phyloP scores from a whole-genome alignment of 768 basidiomycete species.

The Macrocybe gigantea region DNA sequence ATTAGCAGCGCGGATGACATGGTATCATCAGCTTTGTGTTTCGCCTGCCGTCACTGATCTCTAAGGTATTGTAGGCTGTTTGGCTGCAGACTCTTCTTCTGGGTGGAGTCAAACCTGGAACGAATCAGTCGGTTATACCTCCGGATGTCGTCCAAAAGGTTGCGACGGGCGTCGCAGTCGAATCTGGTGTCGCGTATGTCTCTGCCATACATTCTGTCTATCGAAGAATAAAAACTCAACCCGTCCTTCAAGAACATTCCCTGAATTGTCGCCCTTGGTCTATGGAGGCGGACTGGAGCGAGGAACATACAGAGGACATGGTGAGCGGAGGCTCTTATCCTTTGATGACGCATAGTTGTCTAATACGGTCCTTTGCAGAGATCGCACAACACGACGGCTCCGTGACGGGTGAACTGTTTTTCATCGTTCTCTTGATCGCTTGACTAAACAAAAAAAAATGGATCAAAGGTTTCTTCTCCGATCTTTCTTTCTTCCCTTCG shows the following conservation, averaged over 20 bases:
- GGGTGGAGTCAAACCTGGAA: slow-evolving; percentile 18
- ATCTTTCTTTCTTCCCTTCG: slow-evolving; percentile 12
- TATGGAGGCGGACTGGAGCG: slow-evolving; percentile 18
- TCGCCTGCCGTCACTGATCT: slow-evolving; percentile 1
- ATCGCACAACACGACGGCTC: slow-evolving; percentile 10
- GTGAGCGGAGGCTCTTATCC: not conserved
- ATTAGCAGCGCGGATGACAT: slow-evolving; percentile 17
- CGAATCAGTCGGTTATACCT: slow-evolving; percentile 18
- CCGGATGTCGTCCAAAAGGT: slow-evolving; percentile 14
- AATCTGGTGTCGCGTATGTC: slow-evolving; percentile 6
- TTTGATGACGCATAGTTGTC: slow-evolving; percentile 1
- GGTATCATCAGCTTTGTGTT: slow-evolving; percentile 5
- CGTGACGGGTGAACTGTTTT: slow-evolving; percentile 6
- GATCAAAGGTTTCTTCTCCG: slow-evolving; percentile 11
- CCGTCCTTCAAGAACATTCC: slow-evolving; percentile 7
- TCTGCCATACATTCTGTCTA: no score
- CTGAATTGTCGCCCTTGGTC: slow-evolving; percentile 15
- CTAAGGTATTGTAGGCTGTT: slow-evolving; percentile 6
- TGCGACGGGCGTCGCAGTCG: slow-evolving; percentile 17
- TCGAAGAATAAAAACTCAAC: not conserved
- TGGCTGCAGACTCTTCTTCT: slow-evolving; percentile 21
- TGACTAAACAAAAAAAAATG: not conserved
- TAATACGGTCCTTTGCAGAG: not conserved
- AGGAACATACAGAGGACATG: slow-evolving; percentile 13
- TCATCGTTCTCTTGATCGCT: not conserved